These are phyloP conservation scores for Tylopilus sp. DNA, from an alignment of 768 basidiomycete genomes.

Conservation along the genomic window DNA sequence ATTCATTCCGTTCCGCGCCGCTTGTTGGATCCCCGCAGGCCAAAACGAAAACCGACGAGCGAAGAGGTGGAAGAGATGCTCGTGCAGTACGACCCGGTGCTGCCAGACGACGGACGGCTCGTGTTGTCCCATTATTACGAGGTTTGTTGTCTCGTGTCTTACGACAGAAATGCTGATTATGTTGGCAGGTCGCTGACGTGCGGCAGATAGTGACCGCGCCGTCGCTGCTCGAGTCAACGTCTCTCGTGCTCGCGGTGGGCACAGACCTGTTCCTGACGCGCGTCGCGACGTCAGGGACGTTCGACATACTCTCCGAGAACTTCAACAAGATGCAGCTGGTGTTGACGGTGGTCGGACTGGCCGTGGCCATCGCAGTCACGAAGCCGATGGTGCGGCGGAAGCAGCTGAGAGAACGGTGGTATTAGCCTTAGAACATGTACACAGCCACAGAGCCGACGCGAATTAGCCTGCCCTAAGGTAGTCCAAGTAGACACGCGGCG, in stretches of 20 bases:
- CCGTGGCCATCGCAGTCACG: slow-evolving; percentile 71
- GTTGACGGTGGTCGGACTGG: slow-evolving; percentile 71
- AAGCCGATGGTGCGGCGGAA: slow-evolving; percentile 79
- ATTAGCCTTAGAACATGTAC: slow-evolving; percentile 26
- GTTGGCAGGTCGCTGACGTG: slow-evolving; percentile 60
- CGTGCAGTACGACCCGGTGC: slow-evolving; percentile 75
- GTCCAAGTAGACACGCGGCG: not conserved
- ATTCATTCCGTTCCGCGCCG: slow-evolving; percentile 72
- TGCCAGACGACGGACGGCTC: slow-evolving; percentile 64
- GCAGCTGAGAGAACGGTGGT: slow-evolving; percentile 69
- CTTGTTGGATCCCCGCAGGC: slow-evolving; percentile 80
- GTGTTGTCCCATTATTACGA: slow-evolving; percentile 55
- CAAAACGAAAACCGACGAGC: slow-evolving; percentile 67
- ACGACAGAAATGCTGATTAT: not conserved
- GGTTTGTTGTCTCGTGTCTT: slow-evolving; percentile 31
- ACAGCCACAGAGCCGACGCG: slow-evolving; percentile 21
- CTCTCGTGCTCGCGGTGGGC: slow-evolving; percentile 81
- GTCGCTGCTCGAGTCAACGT: slow-evolving; percentile 87
- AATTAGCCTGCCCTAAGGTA: slow-evolving; percentile 25
- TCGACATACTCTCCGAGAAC: slow-evolving; percentile 86
- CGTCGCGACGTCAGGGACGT: slow-evolving; percentile 82
- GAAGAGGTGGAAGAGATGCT: slow-evolving; percentile 85
- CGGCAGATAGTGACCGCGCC: slow-evolving; percentile 72
- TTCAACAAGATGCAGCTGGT: slow-evolving; percentile 94
- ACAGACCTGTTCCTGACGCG: slow-evolving; percentile 88